Conservation (phyloP, 768 basidiomycete genomes). For the Mrakia gelida region DNA sequence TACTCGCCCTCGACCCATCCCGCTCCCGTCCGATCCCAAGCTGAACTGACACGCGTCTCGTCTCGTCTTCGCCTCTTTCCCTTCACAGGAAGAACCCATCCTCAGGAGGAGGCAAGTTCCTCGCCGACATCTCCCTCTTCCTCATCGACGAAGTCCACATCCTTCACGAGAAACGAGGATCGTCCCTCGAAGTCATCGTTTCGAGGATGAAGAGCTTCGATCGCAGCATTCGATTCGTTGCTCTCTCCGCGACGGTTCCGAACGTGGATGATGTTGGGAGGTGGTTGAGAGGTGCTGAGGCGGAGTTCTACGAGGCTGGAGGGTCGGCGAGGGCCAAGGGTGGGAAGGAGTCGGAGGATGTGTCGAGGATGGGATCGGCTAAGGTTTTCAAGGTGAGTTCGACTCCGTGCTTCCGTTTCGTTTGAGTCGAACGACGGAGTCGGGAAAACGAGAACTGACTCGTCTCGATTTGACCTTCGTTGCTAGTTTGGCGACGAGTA, state of each 20-base stretch:
- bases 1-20: not conserved
- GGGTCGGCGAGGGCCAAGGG: not conserved
- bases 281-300: slow-evolving; percentile 63
- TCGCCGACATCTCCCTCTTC: slow-evolving; percentile 11
- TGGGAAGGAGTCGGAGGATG: not conserved
- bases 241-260: slow-evolving; percentile 83
- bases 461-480: not conserved
- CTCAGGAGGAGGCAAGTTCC: not conserved
- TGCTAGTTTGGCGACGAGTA: slow-evolving; percentile 85
- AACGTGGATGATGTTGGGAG: slow-evolving; percentile 83
- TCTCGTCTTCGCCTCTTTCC: not conserved
- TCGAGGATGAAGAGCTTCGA: slow-evolving; percentile 83
- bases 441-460: not conserved
- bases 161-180: slow-evolving; percentile 82
- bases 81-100: slow-evolving; percentile 9
- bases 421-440: too few species aligned
- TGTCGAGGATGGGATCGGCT: slow-evolving; percentile 49
- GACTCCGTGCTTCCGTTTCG: not conserved
- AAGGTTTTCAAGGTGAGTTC: slow-evolving; percentile 62
- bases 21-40: not conserved
- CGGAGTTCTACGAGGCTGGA: slow-evolving; percentile 20
- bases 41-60: not conserved
- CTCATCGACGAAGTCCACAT: slow-evolving; percentile 71
- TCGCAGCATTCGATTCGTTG: slow-evolving; percentile 68
- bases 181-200: slow-evolving; percentile 89